These are phyloP conservation scores for Dendryphion nanum DNA, from an alignment of 2,329 filamentous ascomycete species.

Conservation along the genomic window DNA sequence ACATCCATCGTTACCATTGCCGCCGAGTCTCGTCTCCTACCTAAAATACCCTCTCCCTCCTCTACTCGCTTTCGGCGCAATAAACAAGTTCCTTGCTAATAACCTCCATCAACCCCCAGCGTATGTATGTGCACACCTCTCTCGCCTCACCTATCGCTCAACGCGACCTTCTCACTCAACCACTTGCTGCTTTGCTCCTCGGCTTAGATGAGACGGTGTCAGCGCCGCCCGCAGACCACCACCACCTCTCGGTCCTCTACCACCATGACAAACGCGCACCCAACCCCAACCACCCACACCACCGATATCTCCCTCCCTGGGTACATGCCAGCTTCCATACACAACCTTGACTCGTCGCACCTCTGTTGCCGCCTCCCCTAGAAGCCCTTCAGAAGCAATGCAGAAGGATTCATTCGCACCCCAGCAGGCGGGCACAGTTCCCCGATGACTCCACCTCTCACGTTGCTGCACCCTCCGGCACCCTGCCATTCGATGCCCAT, in stretches of 20 bases:
- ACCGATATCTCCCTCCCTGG: not conserved
- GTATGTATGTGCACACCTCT: too few species aligned
- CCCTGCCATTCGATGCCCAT: too few species aligned
- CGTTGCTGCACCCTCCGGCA: too few species aligned
- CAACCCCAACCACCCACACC: conserved; percentile 2
- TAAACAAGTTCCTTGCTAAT: too few species aligned
- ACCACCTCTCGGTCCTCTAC: too few species aligned
- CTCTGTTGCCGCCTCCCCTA: not conserved
- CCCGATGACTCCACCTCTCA: conserved; percentile 28
- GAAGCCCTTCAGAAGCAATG: conserved; percentile 23
- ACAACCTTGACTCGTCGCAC: not conserved
- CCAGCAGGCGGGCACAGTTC: conserved; percentile 29
- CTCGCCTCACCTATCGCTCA: too few species aligned
- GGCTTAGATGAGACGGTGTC: conserved; percentile 31
- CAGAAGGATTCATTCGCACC: conserved; percentile 6
- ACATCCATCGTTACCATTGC: too few species aligned
- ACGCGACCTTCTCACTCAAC: too few species aligned
- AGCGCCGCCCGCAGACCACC: conserved; percentile 15
- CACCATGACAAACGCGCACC: not conserved
- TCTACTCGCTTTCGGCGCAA: too few species aligned
- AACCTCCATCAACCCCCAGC: too few species aligned
- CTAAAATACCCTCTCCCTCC: too few species aligned
- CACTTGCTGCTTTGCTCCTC: conserved; percentile 1
- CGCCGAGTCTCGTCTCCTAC: too few species aligned
- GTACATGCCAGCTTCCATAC: not conserved